Evolutionary conservation across 352 stramenopile species (phyloP).

Genomic region (Globisporangium sylvaticum): DNA sequence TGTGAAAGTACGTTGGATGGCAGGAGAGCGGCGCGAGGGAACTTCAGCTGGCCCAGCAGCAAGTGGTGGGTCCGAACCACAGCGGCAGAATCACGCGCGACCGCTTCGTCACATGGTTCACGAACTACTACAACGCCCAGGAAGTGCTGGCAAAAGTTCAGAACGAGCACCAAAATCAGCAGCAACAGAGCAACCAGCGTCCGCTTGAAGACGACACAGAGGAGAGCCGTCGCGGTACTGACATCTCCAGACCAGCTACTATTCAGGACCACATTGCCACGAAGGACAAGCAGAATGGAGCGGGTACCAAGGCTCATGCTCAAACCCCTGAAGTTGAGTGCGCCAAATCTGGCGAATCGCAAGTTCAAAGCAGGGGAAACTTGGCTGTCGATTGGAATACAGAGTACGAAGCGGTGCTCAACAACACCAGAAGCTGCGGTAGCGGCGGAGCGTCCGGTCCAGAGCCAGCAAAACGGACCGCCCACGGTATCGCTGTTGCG

Average conservation of each 20-base stretch:
- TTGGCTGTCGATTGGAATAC: not conserved
- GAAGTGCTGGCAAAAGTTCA: conserved; percentile 23
- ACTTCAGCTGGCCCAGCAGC: conserved; percentile 43
- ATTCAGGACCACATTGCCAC: not conserved
- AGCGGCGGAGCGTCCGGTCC: not conserved
- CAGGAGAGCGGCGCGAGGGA: conserved; percentile 33
- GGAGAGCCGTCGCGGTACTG: not conserved
- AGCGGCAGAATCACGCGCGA: conserved; percentile 36
- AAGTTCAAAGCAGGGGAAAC: too few species aligned
- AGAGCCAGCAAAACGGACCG: not conserved
- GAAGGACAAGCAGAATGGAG: not conserved
- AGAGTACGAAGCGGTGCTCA: conserved; percentile 5
- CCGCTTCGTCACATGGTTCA: conserved; percentile 38
- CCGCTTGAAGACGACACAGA: not conserved
- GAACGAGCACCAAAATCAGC: not conserved
- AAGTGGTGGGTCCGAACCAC: conserved; percentile 44
- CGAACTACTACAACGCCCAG: conserved; percentile 32
- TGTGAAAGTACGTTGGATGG: conserved; percentile 37
- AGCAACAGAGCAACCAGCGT: conserved; percentile 5
- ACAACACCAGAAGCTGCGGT: not conserved
- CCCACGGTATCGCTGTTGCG: conserved; percentile 23
- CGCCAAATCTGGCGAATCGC: not conserved
- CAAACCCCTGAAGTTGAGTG: not conserved
- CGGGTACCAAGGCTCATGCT: not conserved
- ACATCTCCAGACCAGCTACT: not conserved